Conservation (phyloP, 108 stramenopile species). For the Pseudonitzschia pungens region DNA sequence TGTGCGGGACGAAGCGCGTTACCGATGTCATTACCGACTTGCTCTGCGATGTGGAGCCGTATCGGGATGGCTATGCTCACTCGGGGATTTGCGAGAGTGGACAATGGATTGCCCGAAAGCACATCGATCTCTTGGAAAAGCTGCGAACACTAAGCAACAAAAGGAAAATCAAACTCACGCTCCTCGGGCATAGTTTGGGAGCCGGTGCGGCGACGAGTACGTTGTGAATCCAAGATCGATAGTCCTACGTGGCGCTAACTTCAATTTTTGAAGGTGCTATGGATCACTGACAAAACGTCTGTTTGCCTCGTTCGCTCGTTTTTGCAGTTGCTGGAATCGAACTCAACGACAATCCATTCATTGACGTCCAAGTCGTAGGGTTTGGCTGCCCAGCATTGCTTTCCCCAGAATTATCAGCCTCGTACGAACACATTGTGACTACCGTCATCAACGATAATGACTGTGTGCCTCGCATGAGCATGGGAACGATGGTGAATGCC, state of each 20-base stretch:
- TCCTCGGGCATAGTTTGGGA: slow-evolving; percentile 76
- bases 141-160: slow-evolving; percentile 50
- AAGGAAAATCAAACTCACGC: slow-evolving; percentile 57
- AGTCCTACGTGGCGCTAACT: no score
- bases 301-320: not conserved
- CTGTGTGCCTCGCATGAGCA: slow-evolving; percentile 72
- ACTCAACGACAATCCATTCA: slow-evolving; percentile 44
- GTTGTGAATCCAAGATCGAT: not conserved
- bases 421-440: slow-evolving; percentile 58
- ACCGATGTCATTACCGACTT: slow-evolving; percentile 80
- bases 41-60: slow-evolving; percentile 60
- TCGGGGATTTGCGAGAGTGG: slow-evolving; percentile 64
- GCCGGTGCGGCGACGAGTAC: slow-evolving; percentile 70
- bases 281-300: no score
- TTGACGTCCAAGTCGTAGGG: slow-evolving; percentile 60
- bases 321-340: slow-evolving; percentile 69
- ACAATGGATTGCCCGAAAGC: slow-evolving; percentile 59
- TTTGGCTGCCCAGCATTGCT: slow-evolving; percentile 83
- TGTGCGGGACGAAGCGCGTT: slow-evolving; percentile 81
- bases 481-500: slow-evolving; percentile 58
- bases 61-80: slow-evolving; percentile 73
- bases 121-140: slow-evolving; percentile 48
- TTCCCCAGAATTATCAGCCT: slow-evolving; percentile 53
- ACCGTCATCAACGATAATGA: slow-evolving; percentile 76
- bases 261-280: no score